phyloP scores from a whole-genome alignment of 1,284 basidiomycete genomes.

The Moesziomyces aphidis region DNA sequence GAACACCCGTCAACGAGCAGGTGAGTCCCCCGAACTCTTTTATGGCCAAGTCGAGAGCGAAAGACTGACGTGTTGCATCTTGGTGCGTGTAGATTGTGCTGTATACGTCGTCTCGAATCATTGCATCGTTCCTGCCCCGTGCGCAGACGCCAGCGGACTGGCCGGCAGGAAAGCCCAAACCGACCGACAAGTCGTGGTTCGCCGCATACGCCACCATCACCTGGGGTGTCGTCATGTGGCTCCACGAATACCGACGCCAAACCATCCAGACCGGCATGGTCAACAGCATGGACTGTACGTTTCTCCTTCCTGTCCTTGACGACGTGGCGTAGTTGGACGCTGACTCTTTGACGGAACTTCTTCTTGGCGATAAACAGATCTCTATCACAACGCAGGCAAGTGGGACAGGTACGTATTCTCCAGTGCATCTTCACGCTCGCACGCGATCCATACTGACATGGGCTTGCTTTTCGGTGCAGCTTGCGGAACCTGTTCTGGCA shows the following conservation, averaged over 20 bases:
- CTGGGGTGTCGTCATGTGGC: conserved; percentile 98
- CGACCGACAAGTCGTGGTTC: conserved; percentile 78
- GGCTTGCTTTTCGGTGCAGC: conserved; percentile 17
- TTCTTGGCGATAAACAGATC: conserved; percentile 39
- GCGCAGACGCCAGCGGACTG: conserved; percentile 55
- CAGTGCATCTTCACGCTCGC: no score
- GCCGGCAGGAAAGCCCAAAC: conserved; percentile 61
- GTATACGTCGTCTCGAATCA: conserved; percentile 71
- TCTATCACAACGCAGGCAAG: conserved; percentile 66
- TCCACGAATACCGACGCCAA: conserved; percentile 86
- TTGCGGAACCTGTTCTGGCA: conserved; percentile 67
- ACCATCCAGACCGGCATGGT: conserved; percentile 91
- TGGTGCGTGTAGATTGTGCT: conserved; percentile 81
- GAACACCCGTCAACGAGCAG: conserved; percentile 98
- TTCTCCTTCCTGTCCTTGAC: neutral
- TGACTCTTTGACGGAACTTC: neutral
- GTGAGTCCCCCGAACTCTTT: conserved; percentile 70
- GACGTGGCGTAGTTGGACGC: neutral
- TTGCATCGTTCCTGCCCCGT: conserved; percentile 63
- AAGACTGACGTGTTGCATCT: neutral
- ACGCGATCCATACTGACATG: conserved; percentile 6
- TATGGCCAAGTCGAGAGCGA: no score
- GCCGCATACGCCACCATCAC: conserved; percentile 87
- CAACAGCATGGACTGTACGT: conserved; percentile 70
- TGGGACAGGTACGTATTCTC: conserved; percentile 56